These are phyloP conservation scores for Fusarium cyanostomum DNA, from an alignment of 2,329 filamentous ascomycete species.

Conservation along the genomic window DNA sequence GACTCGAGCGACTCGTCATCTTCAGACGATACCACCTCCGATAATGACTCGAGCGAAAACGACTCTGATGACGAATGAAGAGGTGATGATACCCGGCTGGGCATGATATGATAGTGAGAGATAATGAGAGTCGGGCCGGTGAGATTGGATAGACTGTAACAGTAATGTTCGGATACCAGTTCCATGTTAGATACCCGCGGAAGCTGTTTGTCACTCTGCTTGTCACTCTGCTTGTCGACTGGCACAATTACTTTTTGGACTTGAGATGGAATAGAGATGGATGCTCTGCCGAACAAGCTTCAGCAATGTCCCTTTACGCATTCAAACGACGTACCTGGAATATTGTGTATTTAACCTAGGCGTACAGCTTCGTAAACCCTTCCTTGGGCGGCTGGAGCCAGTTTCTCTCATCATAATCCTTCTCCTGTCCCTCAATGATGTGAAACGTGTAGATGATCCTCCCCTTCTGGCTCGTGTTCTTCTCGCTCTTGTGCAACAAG, in stretches of 20 bases:
- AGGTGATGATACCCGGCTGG: constrained; percentile 22
- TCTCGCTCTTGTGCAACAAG: constrained; percentile 94
- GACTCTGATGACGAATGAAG: constrained; percentile 37
- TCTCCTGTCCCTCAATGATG: constrained; percentile 82
- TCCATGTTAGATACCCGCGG: constrained; percentile 38
- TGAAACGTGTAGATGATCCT: constrained; percentile 98
- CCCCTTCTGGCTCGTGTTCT: constrained; percentile 85
- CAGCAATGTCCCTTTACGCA: background rate
- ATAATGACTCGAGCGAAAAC: constrained; percentile 41
- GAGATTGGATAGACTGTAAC: constrained; percentile 40
- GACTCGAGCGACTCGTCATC: constrained; percentile 47
- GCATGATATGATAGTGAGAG: constrained; percentile 14
- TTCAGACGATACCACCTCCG: constrained; percentile 48
- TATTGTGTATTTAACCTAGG: constrained; percentile 34
- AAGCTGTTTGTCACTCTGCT: constrained; percentile 20
- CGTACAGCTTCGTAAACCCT: constrained; percentile 78
- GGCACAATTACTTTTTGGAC: constrained; percentile 17
- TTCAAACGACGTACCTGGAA: background rate
- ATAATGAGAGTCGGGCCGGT: constrained; percentile 9
- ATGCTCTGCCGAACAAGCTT: constrained; percentile 6
- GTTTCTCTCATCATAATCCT: constrained; percentile 84
- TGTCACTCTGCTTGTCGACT: constrained; percentile 16
- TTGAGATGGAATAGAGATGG: constrained; percentile 8
- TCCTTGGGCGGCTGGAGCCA: constrained; percentile 88
- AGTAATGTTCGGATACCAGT: constrained; percentile 28